Percentiles rank a stretch among this genome's conserved stretches.
These are phyloP conservation scores for Davidsoniella eucalypti DNA, from an alignment of 2,329 filamentous ascomycete species.

Conservation along the genomic window DNA sequence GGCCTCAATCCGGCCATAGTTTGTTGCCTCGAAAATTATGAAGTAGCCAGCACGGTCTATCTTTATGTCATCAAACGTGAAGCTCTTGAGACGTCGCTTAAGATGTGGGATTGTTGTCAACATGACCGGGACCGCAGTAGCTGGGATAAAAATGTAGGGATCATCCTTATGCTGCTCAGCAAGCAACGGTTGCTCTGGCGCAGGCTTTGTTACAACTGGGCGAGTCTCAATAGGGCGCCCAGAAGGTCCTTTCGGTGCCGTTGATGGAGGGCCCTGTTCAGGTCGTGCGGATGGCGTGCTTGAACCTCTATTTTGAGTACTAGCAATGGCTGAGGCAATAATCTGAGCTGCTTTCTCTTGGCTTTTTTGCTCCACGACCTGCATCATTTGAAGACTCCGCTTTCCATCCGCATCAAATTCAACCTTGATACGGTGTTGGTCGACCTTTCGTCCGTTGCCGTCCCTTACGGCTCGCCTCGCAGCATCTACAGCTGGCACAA, in stretches of 20 bases:
- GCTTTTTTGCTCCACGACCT: conserved; percentile 54
- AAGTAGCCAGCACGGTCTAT: conserved; percentile 81
- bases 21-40: conserved; percentile 70
- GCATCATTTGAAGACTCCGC: conserved; percentile 63
- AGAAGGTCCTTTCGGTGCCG: conserved; percentile 74
- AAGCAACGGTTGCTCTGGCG: conserved; percentile 49
- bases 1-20: conserved; percentile 61
- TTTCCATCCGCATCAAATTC: conserved; percentile 80
- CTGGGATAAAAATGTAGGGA: conserved; percentile 83
- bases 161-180: conserved; percentile 54
- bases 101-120: conserved; percentile 75
- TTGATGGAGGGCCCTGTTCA: conserved; percentile 52
- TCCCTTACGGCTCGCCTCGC: conserved; percentile 65
- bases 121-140: conserved; percentile 73
- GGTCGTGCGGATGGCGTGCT: conserved; percentile 15
- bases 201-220: conserved; percentile 42
- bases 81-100: conserved; percentile 74
- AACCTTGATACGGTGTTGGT: conserved; percentile 60
- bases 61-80: conserved; percentile 63
- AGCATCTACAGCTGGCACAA: conserved; percentile 57
- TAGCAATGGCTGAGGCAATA: conserved; percentile 12
- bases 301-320: conserved; percentile 14
- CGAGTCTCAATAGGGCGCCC: conserved; percentile 42
- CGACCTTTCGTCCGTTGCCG: conserved; percentile 66
- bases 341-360: conserved; percentile 31